Evolutionary conservation across 441 rosid genomes (phyloP).

Genomic region (Adansonia madagascariensis): DNA sequence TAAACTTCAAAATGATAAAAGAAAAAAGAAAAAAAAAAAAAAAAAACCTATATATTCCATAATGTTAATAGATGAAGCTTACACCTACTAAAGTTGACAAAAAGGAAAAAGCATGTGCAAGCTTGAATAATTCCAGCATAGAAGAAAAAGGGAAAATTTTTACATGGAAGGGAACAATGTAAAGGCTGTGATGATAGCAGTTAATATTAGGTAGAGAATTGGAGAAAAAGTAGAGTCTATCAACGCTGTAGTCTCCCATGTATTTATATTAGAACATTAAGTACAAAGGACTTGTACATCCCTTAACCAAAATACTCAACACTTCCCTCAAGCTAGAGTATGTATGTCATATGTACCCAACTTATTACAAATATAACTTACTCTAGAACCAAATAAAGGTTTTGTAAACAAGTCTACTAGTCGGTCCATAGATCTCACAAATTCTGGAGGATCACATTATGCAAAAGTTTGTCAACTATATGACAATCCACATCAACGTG

Average conservation of each 20-base stretch:
- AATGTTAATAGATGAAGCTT: constrained; percentile 10
- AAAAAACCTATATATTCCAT: not conserved
- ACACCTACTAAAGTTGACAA: not conserved
- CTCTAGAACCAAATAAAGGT: not conserved
- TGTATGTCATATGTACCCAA: too few species aligned
- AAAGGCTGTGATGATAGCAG: not conserved
- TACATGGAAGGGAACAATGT: not conserved
- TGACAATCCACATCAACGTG: constrained; percentile 3
- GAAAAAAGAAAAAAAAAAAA: not conserved
- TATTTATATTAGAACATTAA: not conserved
- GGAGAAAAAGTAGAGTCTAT: not conserved
- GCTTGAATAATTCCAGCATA: not conserved
- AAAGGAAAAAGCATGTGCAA: constrained; percentile 7
- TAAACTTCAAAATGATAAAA: not conserved
- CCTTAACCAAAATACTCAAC: not conserved
- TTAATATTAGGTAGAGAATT: not conserved
- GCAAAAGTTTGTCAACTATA: not conserved
- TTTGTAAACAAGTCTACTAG: not conserved
- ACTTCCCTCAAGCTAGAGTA: too few species aligned
- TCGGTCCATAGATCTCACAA: not conserved
- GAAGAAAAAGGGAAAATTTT: not conserved
- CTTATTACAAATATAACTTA: not conserved
- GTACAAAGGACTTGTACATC: not conserved
- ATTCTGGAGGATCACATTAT: not conserved
- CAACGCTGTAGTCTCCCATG: not conserved